These are phyloP conservation scores for Syzygium syzygioides DNA, from an alignment of 441 rosid genomes.

Conservation along the genomic window DNA sequence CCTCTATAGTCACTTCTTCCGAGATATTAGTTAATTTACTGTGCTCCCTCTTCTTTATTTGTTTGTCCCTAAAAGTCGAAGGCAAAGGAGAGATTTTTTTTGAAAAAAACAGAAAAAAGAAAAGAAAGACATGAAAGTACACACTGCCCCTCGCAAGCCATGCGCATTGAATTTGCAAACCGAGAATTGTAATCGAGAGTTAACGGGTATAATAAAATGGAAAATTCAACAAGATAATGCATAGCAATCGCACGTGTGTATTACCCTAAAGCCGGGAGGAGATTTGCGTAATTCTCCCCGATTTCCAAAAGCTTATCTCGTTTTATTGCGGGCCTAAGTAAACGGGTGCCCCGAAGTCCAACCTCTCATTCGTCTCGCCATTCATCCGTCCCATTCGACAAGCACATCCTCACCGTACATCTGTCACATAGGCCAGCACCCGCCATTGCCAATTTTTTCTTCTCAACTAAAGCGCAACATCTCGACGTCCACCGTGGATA, in stretches of 20 bases:
- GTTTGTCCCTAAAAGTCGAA: rapidly evolving
- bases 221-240: background rate
- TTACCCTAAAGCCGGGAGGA: background rate
- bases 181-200: rapidly evolving
- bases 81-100: background rate
- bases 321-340: background rate
- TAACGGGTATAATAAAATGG: rapidly evolving
- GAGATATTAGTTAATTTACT: rapidly evolving
- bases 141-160: background rate
- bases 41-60: background rate
- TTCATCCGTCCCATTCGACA: background rate
- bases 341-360: background rate
- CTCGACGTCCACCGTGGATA: too few relatives aligned
- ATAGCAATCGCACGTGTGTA: background rate
- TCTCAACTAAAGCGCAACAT: too few relatives aligned
- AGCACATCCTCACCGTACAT: background rate
- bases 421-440: background rate
- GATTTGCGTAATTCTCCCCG: background rate
- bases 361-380: background rate
- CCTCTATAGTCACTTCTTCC: background rate
- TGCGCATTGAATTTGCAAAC: background rate
- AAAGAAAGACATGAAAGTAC: background rate
- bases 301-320: rapidly evolving
- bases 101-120: background rate
- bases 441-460: too few relatives aligned